Evolutionary conservation across 495 filamentous ascomycete genomes (phyloP).

Genomic region (Penicillium simplicissimum): DNA sequence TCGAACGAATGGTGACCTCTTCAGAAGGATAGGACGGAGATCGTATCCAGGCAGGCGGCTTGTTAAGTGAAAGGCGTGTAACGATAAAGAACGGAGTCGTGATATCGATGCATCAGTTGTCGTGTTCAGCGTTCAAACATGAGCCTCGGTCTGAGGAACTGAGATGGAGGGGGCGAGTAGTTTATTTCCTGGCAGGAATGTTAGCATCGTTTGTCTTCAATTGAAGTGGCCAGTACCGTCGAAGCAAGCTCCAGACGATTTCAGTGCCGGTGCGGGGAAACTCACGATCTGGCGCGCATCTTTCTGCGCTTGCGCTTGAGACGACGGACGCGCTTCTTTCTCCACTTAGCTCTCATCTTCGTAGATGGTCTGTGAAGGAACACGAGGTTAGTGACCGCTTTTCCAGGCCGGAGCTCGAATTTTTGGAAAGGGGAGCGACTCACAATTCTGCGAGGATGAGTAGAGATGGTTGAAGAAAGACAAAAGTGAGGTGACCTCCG

Average conservation of each 20-base stretch:
- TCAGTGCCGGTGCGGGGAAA: slow-evolving; percentile 1
- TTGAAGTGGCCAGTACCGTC: slow-evolving; percentile 6
- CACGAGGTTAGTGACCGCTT: slow-evolving; percentile 15
- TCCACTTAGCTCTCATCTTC: slow-evolving; percentile 99
- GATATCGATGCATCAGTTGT: slow-evolving; percentile 39
- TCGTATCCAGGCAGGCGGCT: slow-evolving; percentile 30
- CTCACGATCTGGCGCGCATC: slow-evolving; percentile 91
- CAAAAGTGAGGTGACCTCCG: slow-evolving; percentile 33
- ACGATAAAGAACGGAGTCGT: slow-evolving; percentile 41
- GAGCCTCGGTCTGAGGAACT: slow-evolving; percentile 48
- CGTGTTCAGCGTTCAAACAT: slow-evolving; percentile 51
- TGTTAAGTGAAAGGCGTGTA: slow-evolving; percentile 33
- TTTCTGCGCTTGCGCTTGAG: slow-evolving; percentile 99
- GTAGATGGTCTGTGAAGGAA: slow-evolving; percentile 36
- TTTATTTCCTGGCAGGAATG: slow-evolving; percentile 66
- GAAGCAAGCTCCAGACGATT: slow-evolving; percentile 1
- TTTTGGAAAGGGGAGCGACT: slow-evolving; percentile 29
- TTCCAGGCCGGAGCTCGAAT: slow-evolving; percentile 4
- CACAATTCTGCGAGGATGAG: slow-evolving; percentile 57
- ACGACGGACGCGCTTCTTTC: slow-evolving; percentile 97
- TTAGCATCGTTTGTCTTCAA: slow-evolving; percentile 26
- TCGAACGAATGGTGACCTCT: slow-evolving; percentile 25
- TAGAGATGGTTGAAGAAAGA: slow-evolving; percentile 53
- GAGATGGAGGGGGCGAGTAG: slow-evolving; percentile 63
- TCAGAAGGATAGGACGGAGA: slow-evolving; percentile 29